Base-by-base conservation (phyloP, 495 filamentous ascomycete genomes). In the Aspergillus carlsbadensis region DNA sequence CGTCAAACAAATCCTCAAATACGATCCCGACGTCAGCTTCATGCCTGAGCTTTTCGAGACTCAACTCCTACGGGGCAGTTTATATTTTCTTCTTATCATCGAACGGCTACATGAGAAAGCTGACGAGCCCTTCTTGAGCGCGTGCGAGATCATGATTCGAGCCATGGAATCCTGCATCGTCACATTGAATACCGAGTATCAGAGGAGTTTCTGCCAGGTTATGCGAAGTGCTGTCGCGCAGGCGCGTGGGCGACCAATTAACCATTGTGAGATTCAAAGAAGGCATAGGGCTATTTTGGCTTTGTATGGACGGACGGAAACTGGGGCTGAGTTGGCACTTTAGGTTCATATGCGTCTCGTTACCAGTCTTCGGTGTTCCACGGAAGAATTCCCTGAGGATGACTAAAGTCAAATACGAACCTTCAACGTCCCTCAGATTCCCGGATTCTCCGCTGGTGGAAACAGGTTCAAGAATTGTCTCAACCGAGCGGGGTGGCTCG, bases 11-110 rank as follows among this genome's bases (percentile, higher is more conserved):
- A 90, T 93, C 50, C 78, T 92, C 17, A 86, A 90, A 56, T 88
- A 84, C 64, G 89, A 93, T 66, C 87, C 89, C 0, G 88, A 91
- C 40, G 78, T 92, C 37, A 89, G 88, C 62, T 92, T 91, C 70
- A 93, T 92, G 87, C 89, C 89, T 3, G 91, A 90, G 73, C 89
- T 93, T 67, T 93, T 91, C 65, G 89, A 89, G 44, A 91, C 92
- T 59, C 91, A 92, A 61, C 78, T 93, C 0, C 73, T 93, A 3
- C 89, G 92, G 64, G 88, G 88, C 8, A 90, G 88, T 35, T 92
- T 92, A 68, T 71, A 92, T 11, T 75, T 92, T 0, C 79, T 93
- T 1, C 77, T 92, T 20, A 90, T 91, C 44, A 88, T 89, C 56
- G 89, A 92, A 62, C 88, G 90, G 60, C 74, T 92, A 37, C 88